Evolutionary conservation across 106 monocot species (phyloP).

Genomic region (Acorus gramineus): DNA sequence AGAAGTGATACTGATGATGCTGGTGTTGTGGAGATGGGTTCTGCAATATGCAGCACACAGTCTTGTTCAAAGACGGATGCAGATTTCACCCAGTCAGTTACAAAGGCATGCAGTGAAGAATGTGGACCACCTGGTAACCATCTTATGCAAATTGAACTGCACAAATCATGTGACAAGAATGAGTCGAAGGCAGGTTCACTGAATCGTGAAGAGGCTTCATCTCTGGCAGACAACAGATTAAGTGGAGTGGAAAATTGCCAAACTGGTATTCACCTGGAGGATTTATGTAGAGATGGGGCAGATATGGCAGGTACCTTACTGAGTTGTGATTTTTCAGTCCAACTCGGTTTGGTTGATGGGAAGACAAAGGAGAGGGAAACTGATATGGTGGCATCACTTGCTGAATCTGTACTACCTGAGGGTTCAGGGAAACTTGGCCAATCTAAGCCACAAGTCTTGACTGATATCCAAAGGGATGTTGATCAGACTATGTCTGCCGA

Average conservation of each 20-base stretch:
- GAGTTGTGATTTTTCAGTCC: conserved; percentile 1
- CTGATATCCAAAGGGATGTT: no score
- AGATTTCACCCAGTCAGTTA: conserved; percentile 23
- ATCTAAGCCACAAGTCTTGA: no score
- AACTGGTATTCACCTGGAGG: conserved; percentile 2
- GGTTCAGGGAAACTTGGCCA: no score
- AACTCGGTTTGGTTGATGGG: background rate
- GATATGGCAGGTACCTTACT: background rate
- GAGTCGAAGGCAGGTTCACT: conserved; percentile 9
- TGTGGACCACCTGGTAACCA: conserved; percentile 9
- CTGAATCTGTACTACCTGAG: background rate
- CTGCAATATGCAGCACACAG: conserved; percentile 55
- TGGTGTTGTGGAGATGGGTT: conserved; percentile 54
- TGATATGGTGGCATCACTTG: background rate
- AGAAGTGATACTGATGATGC: conserved; percentile 63
- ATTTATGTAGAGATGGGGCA: conserved; percentile 2
- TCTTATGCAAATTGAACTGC: conserved; percentile 8
- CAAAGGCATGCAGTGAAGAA: conserved; percentile 19
- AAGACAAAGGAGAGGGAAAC: background rate
- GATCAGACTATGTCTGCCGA: no score
- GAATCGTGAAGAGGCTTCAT: no score
- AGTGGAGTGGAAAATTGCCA: background rate
- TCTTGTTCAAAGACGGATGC: conserved; percentile 50
- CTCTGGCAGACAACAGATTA: no score
- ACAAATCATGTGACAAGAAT: conserved; percentile 9